Conservation (phyloP, 1,139 yeast species). For the Debaryomyces nepalensis region DNA sequence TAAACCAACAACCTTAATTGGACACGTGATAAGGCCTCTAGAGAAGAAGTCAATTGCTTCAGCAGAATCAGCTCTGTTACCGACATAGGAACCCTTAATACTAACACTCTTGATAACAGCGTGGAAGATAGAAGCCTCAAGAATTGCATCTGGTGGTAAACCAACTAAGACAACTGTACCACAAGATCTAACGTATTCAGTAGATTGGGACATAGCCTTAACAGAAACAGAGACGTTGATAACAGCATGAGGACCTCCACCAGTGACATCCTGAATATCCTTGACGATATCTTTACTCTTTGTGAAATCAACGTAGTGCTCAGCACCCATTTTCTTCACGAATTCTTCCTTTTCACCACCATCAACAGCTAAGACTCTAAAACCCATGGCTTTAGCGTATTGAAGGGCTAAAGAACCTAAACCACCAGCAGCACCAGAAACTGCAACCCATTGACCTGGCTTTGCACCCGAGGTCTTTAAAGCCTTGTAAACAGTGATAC, state of each 20-base stretch:
- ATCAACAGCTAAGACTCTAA: constrained; percentile 73
- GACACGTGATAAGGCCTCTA: constrained; percentile 71
- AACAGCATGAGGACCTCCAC: constrained; percentile 81
- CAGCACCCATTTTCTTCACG: constrained; percentile 66
- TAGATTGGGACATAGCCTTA: constrained; percentile 65
- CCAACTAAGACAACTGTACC: constrained; percentile 79
- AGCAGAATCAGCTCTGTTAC: constrained; percentile 79
- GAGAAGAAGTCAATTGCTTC: constrained; percentile 76
- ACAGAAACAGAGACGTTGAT: constrained; percentile 76
- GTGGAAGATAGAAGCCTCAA: constrained; percentile 64
- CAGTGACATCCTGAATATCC: constrained; percentile 62
- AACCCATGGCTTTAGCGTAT: constrained; percentile 77
- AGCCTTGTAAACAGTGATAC: constrained; percentile 80
- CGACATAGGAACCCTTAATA: constrained; percentile 76
- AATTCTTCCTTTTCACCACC: constrained; percentile 72
- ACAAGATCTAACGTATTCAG: constrained; percentile 64
- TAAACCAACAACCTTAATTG: constrained; percentile 71
- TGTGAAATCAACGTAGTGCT: constrained; percentile 67
- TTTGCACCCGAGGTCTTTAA: constrained; percentile 65
- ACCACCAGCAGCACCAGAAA: constrained; percentile 83
- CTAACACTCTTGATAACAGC: constrained; percentile 67
- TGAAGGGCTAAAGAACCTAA: constrained; percentile 76
- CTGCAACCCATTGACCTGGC: constrained; percentile 78
- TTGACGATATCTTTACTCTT: constrained; percentile 58
- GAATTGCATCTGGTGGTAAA: constrained; percentile 73